These are phyloP conservation scores for Penicillium sp. DNA, from an alignment of 2,329 filamentous ascomycete species.

Conservation along the genomic window DNA sequence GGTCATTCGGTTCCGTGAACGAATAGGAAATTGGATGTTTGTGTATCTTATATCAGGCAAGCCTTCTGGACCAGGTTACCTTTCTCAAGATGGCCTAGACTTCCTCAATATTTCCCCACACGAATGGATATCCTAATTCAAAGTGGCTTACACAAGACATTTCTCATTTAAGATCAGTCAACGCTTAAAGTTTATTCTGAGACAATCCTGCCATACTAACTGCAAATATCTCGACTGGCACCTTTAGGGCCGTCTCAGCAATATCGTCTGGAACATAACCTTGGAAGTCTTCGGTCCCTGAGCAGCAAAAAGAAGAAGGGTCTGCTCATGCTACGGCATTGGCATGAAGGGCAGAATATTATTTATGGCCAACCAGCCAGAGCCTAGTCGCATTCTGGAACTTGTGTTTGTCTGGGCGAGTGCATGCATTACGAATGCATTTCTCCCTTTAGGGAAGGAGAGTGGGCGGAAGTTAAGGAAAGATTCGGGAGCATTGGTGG, in stretches of 20 bases:
- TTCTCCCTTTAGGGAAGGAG: too few relatives aligned
- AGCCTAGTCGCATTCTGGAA: too few relatives aligned
- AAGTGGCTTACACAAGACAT: too few relatives aligned
- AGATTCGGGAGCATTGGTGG: neutral
- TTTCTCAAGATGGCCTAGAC: neutral
- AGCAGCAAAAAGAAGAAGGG: neutral
- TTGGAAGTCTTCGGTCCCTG: neutral
- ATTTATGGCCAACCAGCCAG: neutral
- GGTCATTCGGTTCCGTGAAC: neutral
- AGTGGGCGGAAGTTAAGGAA: too few relatives aligned
- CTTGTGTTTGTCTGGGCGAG: too few relatives aligned
- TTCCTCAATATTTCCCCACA: neutral
- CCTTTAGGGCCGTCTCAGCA: neutral
- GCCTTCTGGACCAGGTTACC: neutral
- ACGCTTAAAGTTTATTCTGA: too few relatives aligned
- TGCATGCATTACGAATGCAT: too few relatives aligned
- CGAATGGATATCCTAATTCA: neutral
- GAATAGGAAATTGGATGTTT: neutral
- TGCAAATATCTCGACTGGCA: neutral
- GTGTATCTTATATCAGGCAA: neutral
- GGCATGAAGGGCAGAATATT: neutral
- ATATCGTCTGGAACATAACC: neutral
- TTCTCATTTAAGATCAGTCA: too few relatives aligned
- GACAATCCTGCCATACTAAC: neutral
- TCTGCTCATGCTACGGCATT: neutral